A percentile compares a stretch with the other conserved stretches of the same genome.
Evolutionary conservation across 257 asterid genomes (phyloP).

Genomic region (Plantago major): DNA sequence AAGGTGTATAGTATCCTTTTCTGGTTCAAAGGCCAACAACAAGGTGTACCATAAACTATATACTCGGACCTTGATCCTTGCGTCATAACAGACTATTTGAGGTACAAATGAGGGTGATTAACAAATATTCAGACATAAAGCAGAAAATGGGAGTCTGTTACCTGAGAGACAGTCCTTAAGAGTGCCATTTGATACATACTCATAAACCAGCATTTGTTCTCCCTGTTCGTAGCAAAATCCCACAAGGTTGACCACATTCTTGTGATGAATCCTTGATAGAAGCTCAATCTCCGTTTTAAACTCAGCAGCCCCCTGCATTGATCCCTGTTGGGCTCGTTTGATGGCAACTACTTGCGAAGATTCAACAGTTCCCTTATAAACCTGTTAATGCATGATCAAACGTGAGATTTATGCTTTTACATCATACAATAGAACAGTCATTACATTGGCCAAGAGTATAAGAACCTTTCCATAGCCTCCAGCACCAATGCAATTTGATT

Average conservation of each 20-base stretch:
- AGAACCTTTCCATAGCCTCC: constrained; percentile 93
- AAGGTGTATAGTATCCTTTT: no score
- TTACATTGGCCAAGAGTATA: not conserved
- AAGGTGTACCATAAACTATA: no score
- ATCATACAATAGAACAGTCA: not conserved
- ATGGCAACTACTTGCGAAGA: constrained; percentile 70
- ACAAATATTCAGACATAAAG: not conserved
- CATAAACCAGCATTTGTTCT: constrained; percentile 87
- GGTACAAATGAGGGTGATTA: not conserved
- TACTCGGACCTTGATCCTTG: not conserved
- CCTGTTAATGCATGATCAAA: constrained; percentile 37
- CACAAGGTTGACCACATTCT: constrained; percentile 76
- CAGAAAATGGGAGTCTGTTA: constrained; percentile 19
- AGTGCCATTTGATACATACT: constrained; percentile 77
- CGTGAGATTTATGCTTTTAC: not conserved
- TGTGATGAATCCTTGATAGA: constrained; percentile 85
- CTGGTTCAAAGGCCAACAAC: no score
- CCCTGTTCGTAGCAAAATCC: constrained; percentile 94
- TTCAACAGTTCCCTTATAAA: constrained; percentile 57
- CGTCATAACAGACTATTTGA: not conserved
- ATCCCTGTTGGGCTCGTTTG: constrained; percentile 87
- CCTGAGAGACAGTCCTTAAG: constrained; percentile 70
- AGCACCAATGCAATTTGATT: constrained; percentile 63
- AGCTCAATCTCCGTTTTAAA: constrained; percentile 93
- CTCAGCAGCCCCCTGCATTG: constrained; percentile 84